These are phyloP conservation scores for Pseudonectria foliicola DNA, from an alignment of 2,329 filamentous ascomycete genomes.

Conservation along the genomic window DNA sequence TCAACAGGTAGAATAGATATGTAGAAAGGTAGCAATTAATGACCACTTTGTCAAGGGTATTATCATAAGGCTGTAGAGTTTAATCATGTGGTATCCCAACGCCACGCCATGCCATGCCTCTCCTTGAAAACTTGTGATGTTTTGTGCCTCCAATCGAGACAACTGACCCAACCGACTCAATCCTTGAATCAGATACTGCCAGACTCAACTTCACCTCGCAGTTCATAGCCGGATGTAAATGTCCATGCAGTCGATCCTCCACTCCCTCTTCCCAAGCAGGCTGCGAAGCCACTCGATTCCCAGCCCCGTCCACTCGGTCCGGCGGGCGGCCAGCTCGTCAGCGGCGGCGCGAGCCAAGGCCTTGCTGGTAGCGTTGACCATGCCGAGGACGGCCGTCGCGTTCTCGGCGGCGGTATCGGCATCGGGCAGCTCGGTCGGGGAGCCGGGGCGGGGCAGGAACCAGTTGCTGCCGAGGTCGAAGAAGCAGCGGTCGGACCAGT, in stretches of 20 bases:
- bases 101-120: slow-evolving; percentile 3
- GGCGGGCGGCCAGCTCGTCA: slow-evolving; percentile 49
- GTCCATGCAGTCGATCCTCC: slow-evolving; percentile 87
- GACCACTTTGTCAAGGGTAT: background rate
- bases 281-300: slow-evolving; percentile 82
- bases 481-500: slow-evolving; percentile 85
- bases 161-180: too few species aligned
- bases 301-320: slow-evolving; percentile 64
- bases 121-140: slow-evolving; percentile 1
- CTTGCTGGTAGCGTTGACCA: slow-evolving; percentile 63
- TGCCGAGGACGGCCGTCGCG: slow-evolving; percentile 40
- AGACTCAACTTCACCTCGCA: too few species aligned
- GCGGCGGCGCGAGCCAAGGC: slow-evolving; percentile 61
- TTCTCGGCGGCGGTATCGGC: slow-evolving; percentile 21
- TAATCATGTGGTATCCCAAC: slow-evolving; percentile 4
- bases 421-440: slow-evolving; percentile 20
- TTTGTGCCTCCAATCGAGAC: background rate
- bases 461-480: slow-evolving; percentile 89
- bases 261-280: slow-evolving; percentile 74
- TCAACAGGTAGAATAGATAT: too few species aligned
- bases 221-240: slow-evolving; percentile 67
- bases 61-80: slow-evolving; percentile 1
- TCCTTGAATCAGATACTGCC: too few species aligned
- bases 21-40: too few species aligned
- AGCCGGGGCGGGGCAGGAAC: slow-evolving; percentile 69